Evolutionary conservation across 257 asterid genomes (phyloP).

Genomic region (Solanum pimpinellifolium): DNA sequence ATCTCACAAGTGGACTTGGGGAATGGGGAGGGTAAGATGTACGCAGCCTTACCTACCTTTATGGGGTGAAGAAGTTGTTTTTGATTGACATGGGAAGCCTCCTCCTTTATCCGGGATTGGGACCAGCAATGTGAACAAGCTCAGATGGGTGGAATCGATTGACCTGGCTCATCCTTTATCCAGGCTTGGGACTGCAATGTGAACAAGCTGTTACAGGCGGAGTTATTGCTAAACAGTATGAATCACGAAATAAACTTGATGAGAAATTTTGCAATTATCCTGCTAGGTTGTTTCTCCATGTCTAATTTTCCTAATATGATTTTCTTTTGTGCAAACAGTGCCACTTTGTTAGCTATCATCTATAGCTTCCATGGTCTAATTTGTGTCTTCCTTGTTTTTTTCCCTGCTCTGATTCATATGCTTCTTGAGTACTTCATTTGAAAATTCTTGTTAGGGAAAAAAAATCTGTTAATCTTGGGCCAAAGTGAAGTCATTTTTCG

Average conservation of each 20-base stretch:
- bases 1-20: not conserved
- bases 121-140: not conserved
- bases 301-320: not conserved
- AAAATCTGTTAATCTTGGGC: not conserved
- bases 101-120: not conserved
- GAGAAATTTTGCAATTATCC: not conserved
- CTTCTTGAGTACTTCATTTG: not conserved
- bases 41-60: not conserved
- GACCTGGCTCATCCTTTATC: not conserved
- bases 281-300: not conserved
- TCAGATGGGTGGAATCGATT: not conserved
- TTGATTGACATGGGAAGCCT: not conserved
- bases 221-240: not conserved
- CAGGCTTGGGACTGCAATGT: not conserved
- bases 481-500: not conserved
- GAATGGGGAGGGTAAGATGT: not conserved
- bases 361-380: not conserved
- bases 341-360: not conserved
- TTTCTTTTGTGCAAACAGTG: not conserved
- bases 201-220: not conserved
- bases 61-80: not conserved
- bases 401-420: not conserved
- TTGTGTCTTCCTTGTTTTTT: not conserved
- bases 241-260: not conserved
- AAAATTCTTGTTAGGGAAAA: not conserved